A percentile compares a stretch with the other conserved stretches of the same genome.
Evolutionary conservation across 2,329 filamentous ascomycete species (phyloP).

Genomic region (Penicillium sp.): DNA sequence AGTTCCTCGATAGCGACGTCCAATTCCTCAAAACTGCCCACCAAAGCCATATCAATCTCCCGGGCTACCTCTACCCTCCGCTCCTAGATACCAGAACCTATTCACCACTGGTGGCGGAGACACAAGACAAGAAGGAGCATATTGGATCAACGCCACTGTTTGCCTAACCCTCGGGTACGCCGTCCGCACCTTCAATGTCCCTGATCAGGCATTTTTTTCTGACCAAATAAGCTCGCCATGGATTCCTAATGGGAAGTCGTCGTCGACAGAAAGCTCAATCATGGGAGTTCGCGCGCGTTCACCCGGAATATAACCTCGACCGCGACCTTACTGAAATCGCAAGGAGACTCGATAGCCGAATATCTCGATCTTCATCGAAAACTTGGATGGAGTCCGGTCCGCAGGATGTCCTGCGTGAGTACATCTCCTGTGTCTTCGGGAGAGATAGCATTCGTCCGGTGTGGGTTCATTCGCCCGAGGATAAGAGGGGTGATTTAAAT

Average conservation of each 20-base stretch:
- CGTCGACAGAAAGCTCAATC: not conserved
- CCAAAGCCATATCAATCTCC: not conserved
- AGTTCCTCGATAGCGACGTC: not conserved
- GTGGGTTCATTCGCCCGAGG: too few relatives aligned
- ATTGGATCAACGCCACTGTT: constrained; percentile 35
- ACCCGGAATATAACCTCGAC: not conserved
- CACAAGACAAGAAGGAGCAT: constrained; percentile 49
- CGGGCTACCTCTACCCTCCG: not conserved
- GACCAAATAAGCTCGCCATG: constrained; percentile 27
- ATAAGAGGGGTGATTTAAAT: too few relatives aligned
- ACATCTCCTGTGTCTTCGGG: too few relatives aligned
- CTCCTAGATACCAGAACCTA: constrained; percentile 34
- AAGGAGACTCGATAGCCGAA: not conserved
- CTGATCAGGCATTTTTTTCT: constrained; percentile 49
- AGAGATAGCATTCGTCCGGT: too few relatives aligned
- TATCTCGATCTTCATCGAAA: constrained; percentile 41
- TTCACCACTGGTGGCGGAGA: constrained; percentile 45
- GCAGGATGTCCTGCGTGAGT: too few relatives aligned
- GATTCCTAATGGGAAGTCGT: not conserved
- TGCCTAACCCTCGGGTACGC: constrained; percentile 47
- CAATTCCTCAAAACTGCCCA: not conserved
- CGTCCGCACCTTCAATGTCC: constrained; percentile 52
- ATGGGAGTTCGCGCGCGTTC: not conserved
- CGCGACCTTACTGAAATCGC: not conserved
- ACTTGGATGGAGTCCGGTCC: too few relatives aligned